These are phyloP conservation scores for Petunia axillaris DNA, from an alignment of 257 asterid genomes.

Conservation along the genomic window DNA sequence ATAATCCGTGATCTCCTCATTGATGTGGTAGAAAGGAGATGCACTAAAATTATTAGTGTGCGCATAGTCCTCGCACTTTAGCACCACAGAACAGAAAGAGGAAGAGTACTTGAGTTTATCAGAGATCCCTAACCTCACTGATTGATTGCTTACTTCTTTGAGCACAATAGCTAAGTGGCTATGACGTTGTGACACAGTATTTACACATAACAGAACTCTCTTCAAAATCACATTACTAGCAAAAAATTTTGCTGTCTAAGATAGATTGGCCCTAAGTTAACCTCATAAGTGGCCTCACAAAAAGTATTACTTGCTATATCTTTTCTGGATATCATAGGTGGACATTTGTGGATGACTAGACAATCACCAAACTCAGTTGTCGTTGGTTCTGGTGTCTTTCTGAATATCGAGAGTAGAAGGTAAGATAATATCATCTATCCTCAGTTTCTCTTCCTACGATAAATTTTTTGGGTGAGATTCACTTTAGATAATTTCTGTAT, in stretches of 20 bases:
- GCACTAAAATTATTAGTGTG: neutral
- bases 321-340: neutral
- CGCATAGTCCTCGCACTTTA: neutral
- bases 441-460: constrained; percentile 18
- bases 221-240: neutral
- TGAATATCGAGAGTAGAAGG: neutral
- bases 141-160: constrained; percentile 11
- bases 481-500: neutral
- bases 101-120: constrained; percentile 3
- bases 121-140: neutral
- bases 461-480: neutral
- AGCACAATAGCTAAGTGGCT: neutral
- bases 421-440: neutral
- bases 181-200: neutral
- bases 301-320: neutral
- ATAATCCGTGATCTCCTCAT: neutral
- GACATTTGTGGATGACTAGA: neutral
- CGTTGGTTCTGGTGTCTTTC: neutral
- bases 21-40: neutral
- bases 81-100: neutral
- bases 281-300: neutral
- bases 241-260: neutral
- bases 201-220: neutral
- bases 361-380: constrained; percentile 9
- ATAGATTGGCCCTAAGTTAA: constrained; percentile 14